Conservation (phyloP, 257 asterid species). For the Solanum bulbocastanum region DNA sequence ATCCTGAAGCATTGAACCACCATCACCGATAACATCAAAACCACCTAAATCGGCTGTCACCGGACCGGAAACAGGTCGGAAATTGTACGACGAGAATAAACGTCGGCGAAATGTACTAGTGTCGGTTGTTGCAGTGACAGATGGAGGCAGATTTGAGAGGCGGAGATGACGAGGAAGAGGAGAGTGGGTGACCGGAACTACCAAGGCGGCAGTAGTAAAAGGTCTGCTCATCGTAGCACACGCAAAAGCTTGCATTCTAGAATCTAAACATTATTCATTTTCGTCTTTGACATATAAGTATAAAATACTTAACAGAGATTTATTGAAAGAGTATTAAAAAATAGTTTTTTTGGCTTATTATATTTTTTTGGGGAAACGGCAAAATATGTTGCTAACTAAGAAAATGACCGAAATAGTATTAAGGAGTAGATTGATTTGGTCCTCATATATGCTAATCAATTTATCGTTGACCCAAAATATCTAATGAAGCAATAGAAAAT, state of each 20-base stretch:
- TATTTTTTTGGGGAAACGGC: no score
- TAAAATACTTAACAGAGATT: not conserved
- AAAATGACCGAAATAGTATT: not conserved
- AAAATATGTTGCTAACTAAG: not conserved
- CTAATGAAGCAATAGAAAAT: no score
- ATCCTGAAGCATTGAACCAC: slow-evolving; percentile 36
- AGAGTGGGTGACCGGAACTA: slow-evolving; percentile 11
- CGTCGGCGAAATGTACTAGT: not conserved
- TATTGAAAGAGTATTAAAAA: not conserved
- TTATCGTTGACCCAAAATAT: no score
- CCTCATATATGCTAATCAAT: no score
- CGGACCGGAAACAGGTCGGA: slow-evolving; percentile 12
- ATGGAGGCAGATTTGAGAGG: not conserved
- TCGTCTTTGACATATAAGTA: not conserved
- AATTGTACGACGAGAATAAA: not conserved
- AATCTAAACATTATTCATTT: not conserved
- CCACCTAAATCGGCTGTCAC: not conserved
- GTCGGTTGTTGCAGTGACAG: not conserved
- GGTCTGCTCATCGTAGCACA: slow-evolving; percentile 17
- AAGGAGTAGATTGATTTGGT: no score
- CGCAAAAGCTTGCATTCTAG: not conserved
- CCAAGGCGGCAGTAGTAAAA: slow-evolving; percentile 1
- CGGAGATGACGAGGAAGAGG: slow-evolving; percentile 2
- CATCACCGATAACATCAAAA: slow-evolving; percentile 15
- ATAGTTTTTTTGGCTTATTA: not conserved